Evolutionary conservation across 352 stramenopile genomes (phyloP).

Genomic region (Globisporangium alternatum): DNA sequence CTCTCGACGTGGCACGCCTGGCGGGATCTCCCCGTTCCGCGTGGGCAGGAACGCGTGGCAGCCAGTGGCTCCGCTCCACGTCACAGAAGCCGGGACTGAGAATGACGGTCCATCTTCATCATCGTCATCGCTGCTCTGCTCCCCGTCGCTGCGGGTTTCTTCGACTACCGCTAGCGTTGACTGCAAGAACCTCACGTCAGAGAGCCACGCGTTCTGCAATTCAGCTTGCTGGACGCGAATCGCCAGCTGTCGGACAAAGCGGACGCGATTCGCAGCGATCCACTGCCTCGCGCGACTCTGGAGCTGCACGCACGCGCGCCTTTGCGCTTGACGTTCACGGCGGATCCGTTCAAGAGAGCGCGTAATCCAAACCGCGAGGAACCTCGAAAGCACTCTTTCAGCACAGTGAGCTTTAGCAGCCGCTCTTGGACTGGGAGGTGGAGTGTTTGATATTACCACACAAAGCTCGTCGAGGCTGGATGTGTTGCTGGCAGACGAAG

Average conservation of each 20-base stretch:
- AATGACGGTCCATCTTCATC: background rate
- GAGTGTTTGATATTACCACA: background rate
- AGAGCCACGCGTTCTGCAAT: background rate
- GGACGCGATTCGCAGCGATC: constrained; percentile 4
- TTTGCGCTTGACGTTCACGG: background rate
- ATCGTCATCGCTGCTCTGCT: background rate
- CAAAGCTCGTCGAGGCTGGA: background rate
- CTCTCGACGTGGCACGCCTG: background rate
- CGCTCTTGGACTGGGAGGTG: background rate
- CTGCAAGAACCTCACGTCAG: background rate
- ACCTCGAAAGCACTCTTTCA: background rate
- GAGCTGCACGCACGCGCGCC: background rate
- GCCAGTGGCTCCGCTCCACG: background rate
- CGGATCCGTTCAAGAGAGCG: background rate
- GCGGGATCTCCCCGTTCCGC: background rate
- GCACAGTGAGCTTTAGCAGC: background rate
- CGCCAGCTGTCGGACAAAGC: background rate
- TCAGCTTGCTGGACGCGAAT: background rate
- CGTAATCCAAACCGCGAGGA: background rate
- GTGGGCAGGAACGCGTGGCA: background rate
- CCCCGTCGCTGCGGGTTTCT: background rate
- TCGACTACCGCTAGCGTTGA: background rate
- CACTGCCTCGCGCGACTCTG: background rate
- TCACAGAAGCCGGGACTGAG: background rate
- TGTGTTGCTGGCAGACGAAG: background rate